Evolutionary conservation across 352 stramenopile genomes (phyloP).

Genomic region (Plasmopara halstedii): DNA sequence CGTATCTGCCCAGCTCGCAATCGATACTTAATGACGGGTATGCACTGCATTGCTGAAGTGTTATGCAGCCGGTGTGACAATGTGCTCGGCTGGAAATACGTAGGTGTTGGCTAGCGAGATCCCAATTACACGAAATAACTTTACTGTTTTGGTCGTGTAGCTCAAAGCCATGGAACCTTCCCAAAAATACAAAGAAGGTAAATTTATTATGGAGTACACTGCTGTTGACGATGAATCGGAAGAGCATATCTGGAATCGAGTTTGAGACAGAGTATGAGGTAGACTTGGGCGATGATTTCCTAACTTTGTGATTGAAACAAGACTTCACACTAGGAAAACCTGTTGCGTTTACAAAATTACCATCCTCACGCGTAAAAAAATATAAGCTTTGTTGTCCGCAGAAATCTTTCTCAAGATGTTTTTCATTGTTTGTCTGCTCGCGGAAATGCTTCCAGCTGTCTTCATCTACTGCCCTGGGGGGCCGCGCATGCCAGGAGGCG

Average conservation of each 20-base stretch:
- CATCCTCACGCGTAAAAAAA: too few relatives aligned
- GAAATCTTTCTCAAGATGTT: conserved; percentile 9
- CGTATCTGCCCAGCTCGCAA: conserved; percentile 44
- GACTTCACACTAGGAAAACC: too few relatives aligned
- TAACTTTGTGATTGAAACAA: too few relatives aligned
- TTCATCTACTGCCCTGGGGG: conserved; percentile 64
- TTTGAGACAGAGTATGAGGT: too few relatives aligned
- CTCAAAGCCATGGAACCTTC: conserved; percentile 72
- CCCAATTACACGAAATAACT: background rate
- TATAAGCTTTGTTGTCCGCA: conserved; percentile 3
- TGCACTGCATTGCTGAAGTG: conserved; percentile 74
- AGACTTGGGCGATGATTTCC: too few relatives aligned
- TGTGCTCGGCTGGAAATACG: conserved; percentile 80
- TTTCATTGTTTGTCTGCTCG: too few relatives aligned
- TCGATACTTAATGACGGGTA: conserved; percentile 72
- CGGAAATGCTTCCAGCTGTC: conserved; percentile 1
- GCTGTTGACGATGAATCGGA: conserved; percentile 63
- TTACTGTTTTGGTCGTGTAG: conserved; percentile 19
- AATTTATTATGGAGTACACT: conserved; percentile 74
- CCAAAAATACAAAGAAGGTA: conserved; percentile 84
- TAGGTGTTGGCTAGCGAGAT: conserved; percentile 20
- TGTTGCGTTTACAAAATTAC: too few relatives aligned
- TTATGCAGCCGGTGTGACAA: conserved; percentile 50
- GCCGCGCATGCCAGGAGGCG: conserved; percentile 55
- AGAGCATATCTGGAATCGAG: conserved; percentile 36